phyloP scores from a whole-genome alignment of 768 basidiomycete species.

The Boletus pseudo-olivaceus region DNA sequence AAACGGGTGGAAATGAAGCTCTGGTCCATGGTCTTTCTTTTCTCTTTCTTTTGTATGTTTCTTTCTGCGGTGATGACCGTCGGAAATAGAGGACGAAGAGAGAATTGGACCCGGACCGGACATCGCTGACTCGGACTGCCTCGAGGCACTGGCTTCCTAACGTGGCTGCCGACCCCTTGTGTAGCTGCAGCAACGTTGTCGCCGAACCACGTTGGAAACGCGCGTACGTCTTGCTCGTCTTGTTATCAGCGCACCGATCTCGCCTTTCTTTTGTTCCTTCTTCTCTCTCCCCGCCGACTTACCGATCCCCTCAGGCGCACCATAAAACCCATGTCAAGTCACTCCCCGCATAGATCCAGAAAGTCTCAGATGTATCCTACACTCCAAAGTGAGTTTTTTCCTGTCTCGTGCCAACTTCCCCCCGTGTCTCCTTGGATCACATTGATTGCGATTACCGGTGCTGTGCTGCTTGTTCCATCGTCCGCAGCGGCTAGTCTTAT shows the following conservation, averaged over 20 bases:
- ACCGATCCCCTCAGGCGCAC: neutral
- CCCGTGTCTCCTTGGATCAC: neutral
- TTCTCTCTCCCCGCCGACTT: neutral
- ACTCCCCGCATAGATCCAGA: conserved; percentile 57
- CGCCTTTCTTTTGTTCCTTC: conserved; percentile 30
- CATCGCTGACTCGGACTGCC: conserved; percentile 18
- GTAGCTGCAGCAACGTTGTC: conserved; percentile 37
- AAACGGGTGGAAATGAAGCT: neutral
- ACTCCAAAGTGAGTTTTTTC: conserved; percentile 44
- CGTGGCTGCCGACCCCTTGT: conserved; percentile 35
- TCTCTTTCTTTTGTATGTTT: neutral
- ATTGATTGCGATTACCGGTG: neutral
- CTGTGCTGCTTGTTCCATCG: neutral
- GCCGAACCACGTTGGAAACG: conserved; percentile 63
- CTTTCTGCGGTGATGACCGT: neutral
- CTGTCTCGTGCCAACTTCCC: conserved; percentile 1
- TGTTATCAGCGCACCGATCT: conserved; percentile 33
- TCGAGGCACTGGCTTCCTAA: conserved; percentile 49
- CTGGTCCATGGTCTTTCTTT: neutral
- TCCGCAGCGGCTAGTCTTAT: neutral
- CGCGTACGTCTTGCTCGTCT: conserved; percentile 35
- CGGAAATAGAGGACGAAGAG: conserved; percentile 2
- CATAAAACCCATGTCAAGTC: conserved; percentile 48
- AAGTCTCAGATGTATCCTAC: conserved; percentile 47
- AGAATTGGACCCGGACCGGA: neutral